phyloP scores from a whole-genome alignment of 306 rosid species.

The Psophocarpus tetragonolobus region DNA sequence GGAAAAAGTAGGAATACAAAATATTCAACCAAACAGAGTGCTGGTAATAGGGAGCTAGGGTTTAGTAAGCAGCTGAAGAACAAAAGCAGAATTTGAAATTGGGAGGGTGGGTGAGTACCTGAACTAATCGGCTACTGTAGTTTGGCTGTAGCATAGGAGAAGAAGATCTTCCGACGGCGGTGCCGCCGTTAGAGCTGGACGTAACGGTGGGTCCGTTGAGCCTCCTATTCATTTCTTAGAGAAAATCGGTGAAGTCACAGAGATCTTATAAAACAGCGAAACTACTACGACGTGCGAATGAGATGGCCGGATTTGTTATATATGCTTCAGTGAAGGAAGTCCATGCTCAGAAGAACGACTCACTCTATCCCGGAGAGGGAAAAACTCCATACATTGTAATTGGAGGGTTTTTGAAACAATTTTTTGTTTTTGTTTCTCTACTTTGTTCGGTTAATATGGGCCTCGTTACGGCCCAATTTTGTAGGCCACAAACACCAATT shows the following conservation, averaged over 20 bases:
- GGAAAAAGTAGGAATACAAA: not conserved
- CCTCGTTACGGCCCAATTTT: not conserved
- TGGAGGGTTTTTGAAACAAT: slow-evolving; percentile 42
- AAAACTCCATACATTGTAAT: slow-evolving; percentile 27
- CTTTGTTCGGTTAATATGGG: not conserved
- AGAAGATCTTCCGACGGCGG: slow-evolving; percentile 39
- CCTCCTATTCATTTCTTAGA: slow-evolving; percentile 58
- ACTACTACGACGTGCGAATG: not conserved
- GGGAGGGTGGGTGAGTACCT: slow-evolving; percentile 48
- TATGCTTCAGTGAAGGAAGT: slow-evolving; percentile 5
- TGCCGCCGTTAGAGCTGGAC: slow-evolving; percentile 50
- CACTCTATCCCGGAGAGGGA: slow-evolving; percentile 41
- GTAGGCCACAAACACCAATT: too few species aligned
- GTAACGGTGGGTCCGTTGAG: slow-evolving; percentile 54
- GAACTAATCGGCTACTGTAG: slow-evolving; percentile 68
- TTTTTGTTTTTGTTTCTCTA: not conserved
- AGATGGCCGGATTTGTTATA: not conserved
- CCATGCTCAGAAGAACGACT: slow-evolving; percentile 13
- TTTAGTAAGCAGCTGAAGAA: slow-evolving; percentile 33
- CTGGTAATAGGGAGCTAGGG: slow-evolving; percentile 45
- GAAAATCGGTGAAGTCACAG: not conserved
- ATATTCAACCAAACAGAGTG: not conserved
- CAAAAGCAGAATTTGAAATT: not conserved
- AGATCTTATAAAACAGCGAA: not conserved
- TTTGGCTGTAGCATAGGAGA: slow-evolving; percentile 53